These are phyloP conservation scores for Linderina pennispora DNA, from an alignment of 192 early-diverging fungal genomes.

Conservation along the genomic window DNA sequence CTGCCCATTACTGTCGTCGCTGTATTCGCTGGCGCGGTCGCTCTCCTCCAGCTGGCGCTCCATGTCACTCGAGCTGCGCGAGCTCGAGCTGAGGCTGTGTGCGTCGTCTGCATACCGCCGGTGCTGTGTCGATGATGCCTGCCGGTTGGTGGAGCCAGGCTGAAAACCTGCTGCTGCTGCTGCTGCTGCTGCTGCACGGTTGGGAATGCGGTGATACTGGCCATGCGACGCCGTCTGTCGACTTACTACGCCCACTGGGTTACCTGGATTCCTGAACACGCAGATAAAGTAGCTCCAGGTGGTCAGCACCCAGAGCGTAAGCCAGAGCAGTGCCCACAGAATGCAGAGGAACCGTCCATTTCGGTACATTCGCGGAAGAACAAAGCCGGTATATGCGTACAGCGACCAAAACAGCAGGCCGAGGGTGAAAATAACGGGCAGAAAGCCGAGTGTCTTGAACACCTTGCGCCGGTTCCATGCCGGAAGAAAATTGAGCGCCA, in stretches of 20 bases:
- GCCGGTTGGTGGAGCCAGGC: neutral
- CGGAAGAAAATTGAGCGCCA: slow-evolving; percentile 1
- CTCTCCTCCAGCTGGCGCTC: no score
- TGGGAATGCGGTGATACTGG: neutral
- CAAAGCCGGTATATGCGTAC: slow-evolving; percentile 3
- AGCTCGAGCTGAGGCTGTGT: neutral
- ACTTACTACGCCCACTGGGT: neutral
- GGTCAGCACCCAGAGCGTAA: slow-evolving; percentile 5
- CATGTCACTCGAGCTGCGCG: neutral
- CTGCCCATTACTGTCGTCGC: slow-evolving; percentile 9
- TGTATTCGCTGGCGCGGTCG: slow-evolving; percentile 8
- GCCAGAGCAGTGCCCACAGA: neutral
- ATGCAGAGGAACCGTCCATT: slow-evolving; percentile 1
- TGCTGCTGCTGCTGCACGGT: neutral
- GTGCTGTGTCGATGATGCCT: neutral
- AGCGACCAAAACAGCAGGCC: slow-evolving; percentile 40
- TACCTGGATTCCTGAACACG: slow-evolving; percentile 27
- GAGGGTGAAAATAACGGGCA: slow-evolving; percentile 34
- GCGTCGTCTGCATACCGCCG: neutral
- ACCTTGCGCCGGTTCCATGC: slow-evolving; percentile 30
- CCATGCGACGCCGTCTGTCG: neutral
- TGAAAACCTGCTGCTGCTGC: neutral
- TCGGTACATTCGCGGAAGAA: slow-evolving; percentile 19
- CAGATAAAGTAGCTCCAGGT: slow-evolving; percentile 33
- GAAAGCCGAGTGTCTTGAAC: slow-evolving; percentile 23